A percentile compares a stretch with the other conserved stretches of the same genome.
Evolutionary conservation across 352 stramenopile genomes (phyloP).

Genomic region (Phytophthora podocarpi): DNA sequence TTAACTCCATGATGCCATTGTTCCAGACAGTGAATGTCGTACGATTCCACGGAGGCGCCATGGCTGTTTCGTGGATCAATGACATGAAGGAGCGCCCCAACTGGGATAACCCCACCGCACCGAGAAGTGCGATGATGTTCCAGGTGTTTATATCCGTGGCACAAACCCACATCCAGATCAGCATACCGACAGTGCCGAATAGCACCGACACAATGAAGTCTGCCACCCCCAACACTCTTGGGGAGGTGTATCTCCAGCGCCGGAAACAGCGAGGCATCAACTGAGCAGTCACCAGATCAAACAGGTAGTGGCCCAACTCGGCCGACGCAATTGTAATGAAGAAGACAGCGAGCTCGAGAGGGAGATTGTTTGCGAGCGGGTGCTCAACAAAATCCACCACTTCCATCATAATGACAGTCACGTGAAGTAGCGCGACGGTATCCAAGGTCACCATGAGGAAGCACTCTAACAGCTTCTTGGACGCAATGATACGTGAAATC

Average conservation of each 20-base stretch:
- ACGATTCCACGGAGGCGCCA: constrained; percentile 21
- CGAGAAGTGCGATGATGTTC: constrained; percentile 43
- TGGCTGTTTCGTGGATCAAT: constrained; percentile 48
- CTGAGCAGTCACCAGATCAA: constrained; percentile 13
- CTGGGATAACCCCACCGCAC: constrained; percentile 43
- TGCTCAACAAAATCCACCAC: constrained; percentile 60
- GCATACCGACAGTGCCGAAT: constrained; percentile 17
- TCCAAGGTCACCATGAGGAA: constrained; percentile 60
- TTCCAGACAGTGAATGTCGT: constrained; percentile 41
- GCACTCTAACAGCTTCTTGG: constrained; percentile 58
- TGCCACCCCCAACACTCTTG: not conserved
- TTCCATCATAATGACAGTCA: constrained; percentile 72
- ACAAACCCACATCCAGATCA: constrained; percentile 28
- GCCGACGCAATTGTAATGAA: constrained; percentile 49
- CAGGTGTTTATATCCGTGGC: constrained; percentile 24
- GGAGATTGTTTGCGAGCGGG: constrained; percentile 36
- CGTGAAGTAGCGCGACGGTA: constrained; percentile 54
- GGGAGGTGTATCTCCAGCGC: constrained; percentile 18
- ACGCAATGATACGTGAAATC: constrained; percentile 64
- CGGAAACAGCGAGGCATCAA: not conserved
- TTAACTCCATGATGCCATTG: constrained; percentile 57
- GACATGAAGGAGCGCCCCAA: constrained; percentile 42
- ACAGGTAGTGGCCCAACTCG: constrained; percentile 40
- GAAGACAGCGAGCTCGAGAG: constrained; percentile 50
- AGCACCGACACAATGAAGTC: constrained; percentile 32